Evolutionary conservation across 176 grass and related monocot species (phyloP).

Genomic region (Oropetium thomaeum): DNA sequence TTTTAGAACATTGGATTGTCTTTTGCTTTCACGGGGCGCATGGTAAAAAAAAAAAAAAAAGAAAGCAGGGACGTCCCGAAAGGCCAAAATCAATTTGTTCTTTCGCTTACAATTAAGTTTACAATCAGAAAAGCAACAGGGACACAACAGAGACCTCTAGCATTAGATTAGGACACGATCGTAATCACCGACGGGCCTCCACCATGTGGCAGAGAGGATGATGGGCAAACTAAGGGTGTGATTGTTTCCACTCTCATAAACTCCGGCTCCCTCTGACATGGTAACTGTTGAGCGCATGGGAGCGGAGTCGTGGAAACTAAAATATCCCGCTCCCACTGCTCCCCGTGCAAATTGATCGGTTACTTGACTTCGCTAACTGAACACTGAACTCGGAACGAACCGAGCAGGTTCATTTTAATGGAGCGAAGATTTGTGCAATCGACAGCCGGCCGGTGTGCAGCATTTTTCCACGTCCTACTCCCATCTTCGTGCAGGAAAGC

Average conservation of each 20-base stretch:
- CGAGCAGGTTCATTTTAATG: slow-evolving; percentile 30
- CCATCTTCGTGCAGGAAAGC: slow-evolving; percentile 4
- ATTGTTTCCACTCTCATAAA: too few species aligned
- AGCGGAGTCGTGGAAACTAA: too few species aligned
- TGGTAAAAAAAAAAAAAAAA: neutral
- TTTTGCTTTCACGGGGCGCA: neutral
- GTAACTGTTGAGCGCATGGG: slow-evolving; percentile 15
- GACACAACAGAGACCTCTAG: neutral
- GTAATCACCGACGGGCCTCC: slow-evolving; percentile 35
- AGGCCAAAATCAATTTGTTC: neutral
- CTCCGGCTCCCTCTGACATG: neutral
- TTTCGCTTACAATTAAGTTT: neutral
- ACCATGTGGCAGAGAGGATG: slow-evolving; percentile 34
- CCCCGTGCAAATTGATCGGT: too few species aligned
- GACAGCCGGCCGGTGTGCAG: neutral
- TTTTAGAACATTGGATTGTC: neutral
- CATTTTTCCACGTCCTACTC: neutral
- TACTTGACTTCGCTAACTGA: neutral
- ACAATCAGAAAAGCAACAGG: slow-evolving; percentile 26
- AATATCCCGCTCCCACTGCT: too few species aligned
- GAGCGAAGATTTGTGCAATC: slow-evolving; percentile 21
- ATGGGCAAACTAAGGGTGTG: neutral
- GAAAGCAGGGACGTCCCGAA: neutral
- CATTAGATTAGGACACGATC: slow-evolving; percentile 33
- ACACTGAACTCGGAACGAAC: neutral